These are phyloP conservation scores for Daldinia loculata DNA, from an alignment of 495 filamentous ascomycete species.

Conservation along the genomic window DNA sequence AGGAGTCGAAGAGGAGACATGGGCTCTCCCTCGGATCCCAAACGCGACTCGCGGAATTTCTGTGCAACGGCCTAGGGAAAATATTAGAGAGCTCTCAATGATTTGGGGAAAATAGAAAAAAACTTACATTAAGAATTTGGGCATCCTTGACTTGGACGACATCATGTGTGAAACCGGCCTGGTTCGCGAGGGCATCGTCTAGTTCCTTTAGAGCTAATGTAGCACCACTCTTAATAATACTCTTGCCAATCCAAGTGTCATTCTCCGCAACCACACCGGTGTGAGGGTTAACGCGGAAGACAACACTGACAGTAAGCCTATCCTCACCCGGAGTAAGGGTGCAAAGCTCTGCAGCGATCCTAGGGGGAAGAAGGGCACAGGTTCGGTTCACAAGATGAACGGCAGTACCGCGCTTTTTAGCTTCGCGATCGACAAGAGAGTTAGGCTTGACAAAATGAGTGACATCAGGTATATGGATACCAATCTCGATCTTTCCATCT, in stretches of 20 bases:
- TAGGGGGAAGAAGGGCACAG: constrained; percentile 89
- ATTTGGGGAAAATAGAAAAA: not conserved
- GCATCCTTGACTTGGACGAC: constrained; percentile 74
- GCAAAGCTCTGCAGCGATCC: constrained; percentile 84
- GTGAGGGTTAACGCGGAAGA: constrained; percentile 84
- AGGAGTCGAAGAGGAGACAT: constrained; percentile 88
- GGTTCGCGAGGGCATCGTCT: constrained; percentile 75
- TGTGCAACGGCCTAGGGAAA: constrained; percentile 70
- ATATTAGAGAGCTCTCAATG: constrained; percentile 43
- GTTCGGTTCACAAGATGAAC: constrained; percentile 92
- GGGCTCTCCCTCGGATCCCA: constrained; percentile 76
- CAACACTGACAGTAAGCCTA: constrained; percentile 87
- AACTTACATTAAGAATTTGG: constrained; percentile 74
- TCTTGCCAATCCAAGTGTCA: constrained; percentile 92
- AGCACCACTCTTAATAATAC: constrained; percentile 87
- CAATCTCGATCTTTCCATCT: constrained; percentile 90
- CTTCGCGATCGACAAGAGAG: constrained; percentile 95
- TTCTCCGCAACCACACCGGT: constrained; percentile 81
- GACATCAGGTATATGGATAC: constrained; percentile 94
- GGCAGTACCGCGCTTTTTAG: constrained; percentile 96
- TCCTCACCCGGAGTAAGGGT: constrained; percentile 86
- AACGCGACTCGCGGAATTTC: constrained; percentile 87
- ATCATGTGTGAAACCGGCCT: constrained; percentile 64
- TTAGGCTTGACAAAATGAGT: constrained; percentile 97
- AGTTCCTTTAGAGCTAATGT: constrained; percentile 86